Base-by-base conservation (phyloP, 371 early-diverging fungal species). In the Thermomucor indicae-seudaticae region DNA sequence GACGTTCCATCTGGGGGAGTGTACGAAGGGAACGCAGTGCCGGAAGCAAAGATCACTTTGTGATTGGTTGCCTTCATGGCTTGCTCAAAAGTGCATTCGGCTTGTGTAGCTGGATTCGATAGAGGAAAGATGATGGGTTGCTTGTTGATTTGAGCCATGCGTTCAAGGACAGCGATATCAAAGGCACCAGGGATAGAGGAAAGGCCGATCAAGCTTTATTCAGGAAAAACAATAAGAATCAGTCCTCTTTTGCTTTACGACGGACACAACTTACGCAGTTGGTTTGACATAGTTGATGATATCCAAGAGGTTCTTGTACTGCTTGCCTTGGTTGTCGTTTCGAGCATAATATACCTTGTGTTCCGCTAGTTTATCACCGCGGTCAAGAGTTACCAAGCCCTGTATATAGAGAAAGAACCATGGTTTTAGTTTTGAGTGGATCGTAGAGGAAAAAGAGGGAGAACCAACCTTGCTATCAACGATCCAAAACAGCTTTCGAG, bases 91-190 rank as follows among this genome's bases (percentile, higher is more conserved):
- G 90, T 88, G 71, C 95, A 95, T 70, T 95, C 95, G 43, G 94
- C 91, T 64, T 91, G 84, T 47, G 78, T 83, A 47, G 73, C 66
- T 10, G 95, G 95, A 61, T 95, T 95, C 12, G 94, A 93, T 48
- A 95, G 81, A 5, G 95, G 95, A 78, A 95, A 93, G 28, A 96
- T 80, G 60, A 95, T 92, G 10, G 96, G 95, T 6, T 80, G 79
- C 20, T 80, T 45, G 62, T 93, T 95, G 39, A 91, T 47, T 29
- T 75, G 61, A 29, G 78, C 83, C 80, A 95, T 85, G 11, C 79
- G 78, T 24, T 55, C 38, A 39, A 93, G 67, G 8, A 87, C 78
- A 1, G 73, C 42, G 30, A 67, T 64, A 42, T 59, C 72, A 64
- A 95, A 95, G 20, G 86, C 85, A 24, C 86, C 87, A 24, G 86